These are phyloP conservation scores for Malassezia japonica DNA, from an alignment of 1,284 basidiomycete genomes.

Conservation along the genomic window DNA sequence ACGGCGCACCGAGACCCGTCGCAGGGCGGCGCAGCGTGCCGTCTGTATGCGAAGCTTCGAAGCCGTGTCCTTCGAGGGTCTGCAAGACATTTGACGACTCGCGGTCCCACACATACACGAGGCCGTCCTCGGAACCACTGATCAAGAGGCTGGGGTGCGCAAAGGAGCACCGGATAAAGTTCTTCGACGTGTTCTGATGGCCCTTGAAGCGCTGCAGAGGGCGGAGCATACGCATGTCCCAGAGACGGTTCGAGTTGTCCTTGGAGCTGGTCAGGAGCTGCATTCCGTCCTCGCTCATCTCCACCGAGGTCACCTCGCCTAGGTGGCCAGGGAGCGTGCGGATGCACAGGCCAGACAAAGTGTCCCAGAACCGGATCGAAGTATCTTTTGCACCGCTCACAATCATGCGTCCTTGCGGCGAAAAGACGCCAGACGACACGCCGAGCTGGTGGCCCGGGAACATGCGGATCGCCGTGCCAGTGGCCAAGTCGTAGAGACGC, in stretches of 20 bases:
- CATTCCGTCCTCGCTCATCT: conserved; percentile 51
- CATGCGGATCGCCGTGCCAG: conserved; percentile 50
- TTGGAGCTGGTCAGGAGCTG: conserved; percentile 52
- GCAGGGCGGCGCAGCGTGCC: too few relatives aligned
- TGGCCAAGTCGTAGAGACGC: conserved; percentile 51
- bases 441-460: conserved; percentile 52
- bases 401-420: conserved; percentile 50
- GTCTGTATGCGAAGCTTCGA: conserved; percentile 15
- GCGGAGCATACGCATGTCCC: conserved; percentile 38
- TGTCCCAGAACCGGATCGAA: conserved; percentile 52
- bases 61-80: conserved; percentile 42
- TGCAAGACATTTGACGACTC: conserved; percentile 43
- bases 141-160: conserved; percentile 50
- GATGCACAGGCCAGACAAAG: conserved; percentile 50
- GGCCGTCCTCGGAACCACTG: conserved; percentile 50
- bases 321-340: conserved; percentile 51
- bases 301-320: conserved; percentile 52
- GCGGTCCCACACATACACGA: conserved; percentile 47
- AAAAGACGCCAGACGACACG: conserved; percentile 50
- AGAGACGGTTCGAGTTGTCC: conserved; percentile 50
- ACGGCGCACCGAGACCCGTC: not conserved
- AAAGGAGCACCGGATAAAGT: conserved; percentile 51
- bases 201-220: conserved; percentile 52
- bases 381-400: conserved; percentile 53
- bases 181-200: conserved; percentile 53